These are phyloP conservation scores for Penicillium turbatum DNA, from an alignment of 495 filamentous ascomycete species.

Conservation along the genomic window DNA sequence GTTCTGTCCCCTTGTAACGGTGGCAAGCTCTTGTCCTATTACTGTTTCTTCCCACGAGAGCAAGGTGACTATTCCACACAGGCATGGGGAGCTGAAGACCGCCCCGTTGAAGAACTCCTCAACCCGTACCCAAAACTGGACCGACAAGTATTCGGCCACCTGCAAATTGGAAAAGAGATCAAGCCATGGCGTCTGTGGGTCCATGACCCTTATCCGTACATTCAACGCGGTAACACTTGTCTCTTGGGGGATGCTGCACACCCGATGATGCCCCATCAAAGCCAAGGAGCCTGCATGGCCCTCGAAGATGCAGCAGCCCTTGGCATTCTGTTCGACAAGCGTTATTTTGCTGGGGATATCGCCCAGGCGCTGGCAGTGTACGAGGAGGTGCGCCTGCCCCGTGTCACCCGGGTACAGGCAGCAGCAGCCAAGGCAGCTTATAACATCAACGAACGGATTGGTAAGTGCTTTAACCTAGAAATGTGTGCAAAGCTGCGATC, in stretches of 20 bases:
- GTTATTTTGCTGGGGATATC: conserved; percentile 41
- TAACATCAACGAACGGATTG: conserved; percentile 50
- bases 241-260: conserved; percentile 40
- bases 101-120: conserved; percentile 39
- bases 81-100: conserved; percentile 36
- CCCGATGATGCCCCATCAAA: conserved; percentile 52
- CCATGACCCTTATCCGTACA: conserved; percentile 44
- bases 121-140: conserved; percentile 44
- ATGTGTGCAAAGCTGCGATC: background rate
- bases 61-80: conserved; percentile 40
- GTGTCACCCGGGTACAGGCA: conserved; percentile 42
- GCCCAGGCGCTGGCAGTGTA: conserved; percentile 37
- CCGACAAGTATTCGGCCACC: conserved; percentile 34
- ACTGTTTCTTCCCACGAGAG: conserved; percentile 48
- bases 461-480: conserved; percentile 24
- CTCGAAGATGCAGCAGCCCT: conserved; percentile 49
- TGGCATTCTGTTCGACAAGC: conserved; percentile 42
- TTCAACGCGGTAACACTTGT: conserved; percentile 30
- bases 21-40: conserved; percentile 44
- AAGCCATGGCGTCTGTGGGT: conserved; percentile 49
- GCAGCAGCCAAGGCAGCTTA: conserved; percentile 45
- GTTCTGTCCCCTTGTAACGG: conserved; percentile 47
- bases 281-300: conserved; percentile 49
- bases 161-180: conserved; percentile 42
- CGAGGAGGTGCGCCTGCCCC: conserved; percentile 41